These are phyloP conservation scores for Gossypium davidsonii DNA, from an alignment of 441 rosid species.

Conservation along the genomic window DNA sequence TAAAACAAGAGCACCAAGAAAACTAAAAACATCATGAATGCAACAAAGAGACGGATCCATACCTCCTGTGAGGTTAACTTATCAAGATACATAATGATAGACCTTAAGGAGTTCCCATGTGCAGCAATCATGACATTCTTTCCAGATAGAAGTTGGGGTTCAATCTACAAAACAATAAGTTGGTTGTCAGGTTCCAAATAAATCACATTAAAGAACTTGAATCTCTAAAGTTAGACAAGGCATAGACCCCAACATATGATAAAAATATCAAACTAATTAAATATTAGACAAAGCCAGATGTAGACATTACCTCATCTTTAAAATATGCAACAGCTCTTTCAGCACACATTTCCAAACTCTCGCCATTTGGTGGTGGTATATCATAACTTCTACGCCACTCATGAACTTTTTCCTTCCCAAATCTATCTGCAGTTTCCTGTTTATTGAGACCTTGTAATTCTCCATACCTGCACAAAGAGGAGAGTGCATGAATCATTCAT, in stretches of 20 bases:
- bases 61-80: slow-evolving; percentile 91
- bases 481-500: background rate
- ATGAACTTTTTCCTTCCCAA: slow-evolving; percentile 81
- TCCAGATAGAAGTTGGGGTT: slow-evolving; percentile 74
- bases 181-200: slow-evolving; percentile 12
- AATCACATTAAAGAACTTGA: background rate
- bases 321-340: slow-evolving; percentile 93
- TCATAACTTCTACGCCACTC: slow-evolving; percentile 98
- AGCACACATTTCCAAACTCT: slow-evolving; percentile 98
- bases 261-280: background rate
- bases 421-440: slow-evolving; percentile 87
- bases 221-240: background rate
- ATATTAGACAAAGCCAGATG: background rate
- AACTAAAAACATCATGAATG: background rate
- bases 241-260: background rate
- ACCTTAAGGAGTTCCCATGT: slow-evolving; percentile 87
- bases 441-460: slow-evolving; percentile 92
- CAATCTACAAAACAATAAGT: slow-evolving; percentile 43
- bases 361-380: slow-evolving; percentile 92
- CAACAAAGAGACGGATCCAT: slow-evolving; percentile 5
- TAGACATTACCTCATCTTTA: slow-evolving; percentile 47
- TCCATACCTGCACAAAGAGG: slow-evolving; percentile 60
- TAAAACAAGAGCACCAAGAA: background rate
- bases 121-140: slow-evolving; percentile 89
- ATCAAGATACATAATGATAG: slow-evolving; percentile 97